Conservation (phyloP, 129 eudicot genomes). For the sunflower (Helianthus annuus) region HanXRQr2.0-SUNRISE NC_035439.2:136116209-136116708, state of each 20-base stretch:
- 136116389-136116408: conserved; percentile 10
- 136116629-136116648: conserved; percentile 36
- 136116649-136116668: conserved; percentile 54
- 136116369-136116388: neutral
- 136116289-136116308: no score
- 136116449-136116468: conserved; percentile 1
- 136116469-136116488: neutral
- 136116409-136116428: neutral
- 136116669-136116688: conserved; percentile 59
- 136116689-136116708: conserved; percentile 70
- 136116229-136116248: no score
- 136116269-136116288: no score
- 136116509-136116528: conserved; percentile 28
- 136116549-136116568: conserved; percentile 4
- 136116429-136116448: conserved; percentile 15
- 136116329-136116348: no score
- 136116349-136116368: neutral
- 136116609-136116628: conserved; percentile 10
- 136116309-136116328: no score
- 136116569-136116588: neutral
- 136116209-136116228: no score
- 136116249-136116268: no score
- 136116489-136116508: neutral
- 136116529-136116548: conserved; percentile 16
- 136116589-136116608: conserved; percentile 16